Conservation (phyloP, 345 rosid species). For the Ailanthus altissimus region DNA sequence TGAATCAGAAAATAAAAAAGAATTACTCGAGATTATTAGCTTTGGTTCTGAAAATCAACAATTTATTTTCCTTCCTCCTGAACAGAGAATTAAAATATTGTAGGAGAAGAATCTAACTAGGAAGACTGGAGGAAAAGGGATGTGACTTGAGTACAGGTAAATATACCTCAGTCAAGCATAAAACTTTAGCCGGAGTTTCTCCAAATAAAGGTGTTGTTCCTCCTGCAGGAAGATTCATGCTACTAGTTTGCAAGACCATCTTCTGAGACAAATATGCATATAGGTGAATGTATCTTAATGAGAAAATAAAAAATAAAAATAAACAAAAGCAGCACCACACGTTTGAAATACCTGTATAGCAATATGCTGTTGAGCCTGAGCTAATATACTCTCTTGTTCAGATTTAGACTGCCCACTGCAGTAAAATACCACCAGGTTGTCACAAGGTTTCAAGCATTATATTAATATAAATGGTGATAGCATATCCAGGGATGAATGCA, state of each 20-base stretch:
- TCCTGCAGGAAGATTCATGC: conserved; percentile 26
- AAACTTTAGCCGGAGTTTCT: conserved; percentile 28
- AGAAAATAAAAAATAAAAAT: neutral
- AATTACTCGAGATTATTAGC: neutral
- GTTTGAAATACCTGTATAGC: conserved; percentile 30
- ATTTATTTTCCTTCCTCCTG: conserved; percentile 2
- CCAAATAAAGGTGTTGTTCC: conserved; percentile 8
- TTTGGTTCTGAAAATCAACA: conserved; percentile 6
- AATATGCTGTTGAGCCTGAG: conserved; percentile 38
- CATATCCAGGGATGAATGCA: neutral
- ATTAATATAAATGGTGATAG: neutral
- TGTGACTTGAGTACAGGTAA: neutral
- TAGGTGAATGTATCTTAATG: neutral
- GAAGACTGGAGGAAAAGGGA: neutral
- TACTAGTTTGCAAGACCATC: conserved; percentile 35
- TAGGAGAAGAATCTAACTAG: neutral
- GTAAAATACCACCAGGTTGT: conserved; percentile 8
- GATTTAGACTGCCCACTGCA: conserved; percentile 30
- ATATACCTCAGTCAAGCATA: conserved; percentile 37
- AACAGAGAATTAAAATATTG: neutral
- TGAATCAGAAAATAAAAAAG: neutral
- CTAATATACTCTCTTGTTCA: conserved; percentile 30
- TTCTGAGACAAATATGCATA: conserved; percentile 17
- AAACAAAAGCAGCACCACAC: neutral
- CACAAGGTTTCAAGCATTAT: conserved; percentile 10